These are phyloP conservation scores for Nicotiana tomentosiformis DNA, from an alignment of 257 asterid genomes.

Conservation along the genomic window DNA sequence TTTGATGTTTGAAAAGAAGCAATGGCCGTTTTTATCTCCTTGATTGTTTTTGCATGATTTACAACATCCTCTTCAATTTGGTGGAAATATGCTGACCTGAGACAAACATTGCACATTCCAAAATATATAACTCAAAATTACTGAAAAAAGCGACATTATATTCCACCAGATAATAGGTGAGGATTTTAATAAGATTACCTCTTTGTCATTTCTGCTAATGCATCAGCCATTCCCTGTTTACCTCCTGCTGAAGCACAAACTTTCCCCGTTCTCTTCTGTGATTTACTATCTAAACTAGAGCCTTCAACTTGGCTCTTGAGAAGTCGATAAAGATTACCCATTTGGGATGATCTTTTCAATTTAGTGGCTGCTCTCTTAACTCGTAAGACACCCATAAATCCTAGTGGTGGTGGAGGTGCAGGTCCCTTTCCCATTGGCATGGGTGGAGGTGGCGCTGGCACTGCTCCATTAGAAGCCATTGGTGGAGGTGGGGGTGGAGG, in stretches of 20 bases:
- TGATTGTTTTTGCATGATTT: slow-evolving; percentile 39
- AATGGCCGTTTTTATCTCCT: slow-evolving; percentile 40
- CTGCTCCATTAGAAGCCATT: slow-evolving; percentile 22
- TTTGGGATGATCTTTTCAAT: slow-evolving; percentile 56
- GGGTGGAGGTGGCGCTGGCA: slow-evolving; percentile 42
- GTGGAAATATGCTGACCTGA: slow-evolving; percentile 66
- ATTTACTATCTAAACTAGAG: slow-evolving; percentile 27
- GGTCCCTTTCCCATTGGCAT: slow-evolving; percentile 23
- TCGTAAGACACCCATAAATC: slow-evolving; percentile 17
- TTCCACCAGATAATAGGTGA: not conserved
- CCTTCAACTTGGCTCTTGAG: slow-evolving; percentile 77
- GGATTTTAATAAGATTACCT: slow-evolving; percentile 27
- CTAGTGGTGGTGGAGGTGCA: slow-evolving; percentile 22
- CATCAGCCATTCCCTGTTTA: slow-evolving; percentile 78
- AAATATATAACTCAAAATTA: not conserved
- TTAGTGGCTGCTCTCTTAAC: slow-evolving; percentile 43
- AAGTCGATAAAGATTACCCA: slow-evolving; percentile 60
- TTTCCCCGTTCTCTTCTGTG: slow-evolving; percentile 27
- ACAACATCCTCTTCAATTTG: slow-evolving; percentile 76
- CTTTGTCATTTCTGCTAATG: slow-evolving; percentile 77
- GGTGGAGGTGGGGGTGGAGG: slow-evolving; percentile 45
- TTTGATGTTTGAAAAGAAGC: slow-evolving; percentile 57
- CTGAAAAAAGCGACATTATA: not conserved
- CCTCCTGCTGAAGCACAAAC: slow-evolving; percentile 32
- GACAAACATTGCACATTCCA: not conserved